Percentiles rank a stretch among this genome's conserved stretches.
Evolutionary conservation across 2,329 filamentous ascomycete species (phyloP).

Genomic region (Aspergillus ibericus): DNA sequence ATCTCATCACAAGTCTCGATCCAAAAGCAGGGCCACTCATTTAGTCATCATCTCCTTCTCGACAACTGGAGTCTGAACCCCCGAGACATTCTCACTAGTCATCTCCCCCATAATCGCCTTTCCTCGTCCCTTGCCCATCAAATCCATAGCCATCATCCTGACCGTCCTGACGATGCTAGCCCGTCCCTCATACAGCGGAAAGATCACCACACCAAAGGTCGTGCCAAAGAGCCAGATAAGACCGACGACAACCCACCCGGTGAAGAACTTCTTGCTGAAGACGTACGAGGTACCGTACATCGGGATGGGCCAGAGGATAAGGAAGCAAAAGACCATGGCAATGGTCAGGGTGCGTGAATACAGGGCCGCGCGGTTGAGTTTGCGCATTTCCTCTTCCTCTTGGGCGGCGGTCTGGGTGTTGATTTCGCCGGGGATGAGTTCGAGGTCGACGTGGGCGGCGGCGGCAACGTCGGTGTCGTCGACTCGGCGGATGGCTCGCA

Average conservation of each 20-base stretch:
- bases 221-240: constrained; percentile 80
- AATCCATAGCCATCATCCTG: constrained; percentile 62
- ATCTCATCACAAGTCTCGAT: constrained; percentile 9
- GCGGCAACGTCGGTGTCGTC: constrained; percentile 74
- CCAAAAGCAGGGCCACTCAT: not conserved
- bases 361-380: constrained; percentile 55
- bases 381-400: constrained; percentile 47
- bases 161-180: constrained; percentile 63
- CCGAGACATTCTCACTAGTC: not conserved
- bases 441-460: constrained; percentile 64
- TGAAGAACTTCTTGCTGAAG: constrained; percentile 79
- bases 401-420: constrained; percentile 37
- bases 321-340: constrained; percentile 66
- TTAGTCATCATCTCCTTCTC: constrained; percentile 6
- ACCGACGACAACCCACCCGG: constrained; percentile 73
- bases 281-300: constrained; percentile 83
- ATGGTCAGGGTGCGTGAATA: constrained; percentile 61
- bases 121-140: constrained; percentile 49
- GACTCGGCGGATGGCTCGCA: constrained; percentile 74
- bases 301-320: constrained; percentile 89
- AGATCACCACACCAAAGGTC: constrained; percentile 72
- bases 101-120: not conserved
- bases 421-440: constrained; percentile 59
- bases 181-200: constrained; percentile 77
- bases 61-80: constrained; percentile 11